Percentiles rank a stretch among this genome's conserved stretches.
Evolutionary conservation across 2,329 filamentous ascomycete species (phyloP).

Genomic region (Beauveria bassiana): DNA sequence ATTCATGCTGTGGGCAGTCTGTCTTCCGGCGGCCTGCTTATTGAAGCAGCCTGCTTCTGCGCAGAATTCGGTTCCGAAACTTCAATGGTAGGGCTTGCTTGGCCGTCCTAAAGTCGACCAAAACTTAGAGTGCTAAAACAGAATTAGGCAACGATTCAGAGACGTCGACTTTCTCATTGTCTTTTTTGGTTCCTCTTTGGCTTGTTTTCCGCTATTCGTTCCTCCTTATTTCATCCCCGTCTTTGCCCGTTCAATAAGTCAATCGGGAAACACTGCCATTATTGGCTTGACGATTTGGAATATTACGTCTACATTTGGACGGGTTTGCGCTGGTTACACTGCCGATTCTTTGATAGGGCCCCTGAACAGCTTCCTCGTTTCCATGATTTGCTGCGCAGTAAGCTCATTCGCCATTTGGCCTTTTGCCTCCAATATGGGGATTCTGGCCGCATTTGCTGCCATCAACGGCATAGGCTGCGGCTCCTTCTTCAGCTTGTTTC

Average conservation of each 20-base stretch:
- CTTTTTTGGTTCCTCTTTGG: conserved; percentile 16
- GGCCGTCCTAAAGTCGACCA: background rate
- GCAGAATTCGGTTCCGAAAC: conserved; percentile 11
- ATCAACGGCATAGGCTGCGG: conserved; percentile 22
- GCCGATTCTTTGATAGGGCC: conserved; percentile 21
- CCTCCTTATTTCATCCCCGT: conserved; percentile 23
- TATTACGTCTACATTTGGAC: conserved; percentile 20
- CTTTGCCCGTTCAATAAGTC: conserved; percentile 19
- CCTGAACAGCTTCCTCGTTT: conserved; percentile 20
- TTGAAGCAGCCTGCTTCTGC: conserved; percentile 14
- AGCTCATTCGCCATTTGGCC: conserved; percentile 21
- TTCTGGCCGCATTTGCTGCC: conserved; percentile 18
- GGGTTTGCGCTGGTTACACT: conserved; percentile 19
- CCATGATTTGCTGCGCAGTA: conserved; percentile 18
- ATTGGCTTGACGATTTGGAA: conserved; percentile 21
- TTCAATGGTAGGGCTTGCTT: conserved; percentile 18
- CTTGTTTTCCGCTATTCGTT: conserved; percentile 21
- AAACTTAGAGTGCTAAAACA: background rate
- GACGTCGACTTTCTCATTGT: conserved; percentile 19
- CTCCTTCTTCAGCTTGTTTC: conserved; percentile 22
- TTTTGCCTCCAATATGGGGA: conserved; percentile 17
- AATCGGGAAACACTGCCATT: conserved; percentile 16
- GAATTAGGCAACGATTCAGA: conserved; percentile 18
- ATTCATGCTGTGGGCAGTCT: conserved; percentile 21
- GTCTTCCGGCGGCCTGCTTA: conserved; percentile 20